Percentiles rank a stretch among this genome's conserved stretches.
These are phyloP conservation scores for Aspergillus novoparasiticus DNA, from an alignment of 2,329 filamentous ascomycete genomes.

Conservation along the genomic window DNA sequence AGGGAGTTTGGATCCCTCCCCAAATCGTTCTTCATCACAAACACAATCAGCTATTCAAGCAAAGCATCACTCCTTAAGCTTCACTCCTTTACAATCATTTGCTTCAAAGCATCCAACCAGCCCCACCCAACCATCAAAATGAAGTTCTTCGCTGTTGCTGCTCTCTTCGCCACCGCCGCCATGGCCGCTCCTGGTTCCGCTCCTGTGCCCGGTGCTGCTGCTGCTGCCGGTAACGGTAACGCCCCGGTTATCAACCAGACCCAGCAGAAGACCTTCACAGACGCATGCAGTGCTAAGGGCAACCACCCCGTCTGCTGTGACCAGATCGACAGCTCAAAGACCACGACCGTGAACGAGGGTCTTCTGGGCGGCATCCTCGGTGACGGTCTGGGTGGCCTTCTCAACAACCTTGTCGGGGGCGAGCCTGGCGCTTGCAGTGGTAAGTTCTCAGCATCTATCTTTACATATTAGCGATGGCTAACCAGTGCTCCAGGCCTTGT, in stretches of 20 bases:
- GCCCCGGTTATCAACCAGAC: not conserved
- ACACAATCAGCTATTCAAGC: constrained; percentile 6
- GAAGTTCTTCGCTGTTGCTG: constrained; percentile 30
- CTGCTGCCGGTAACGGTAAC: not conserved
- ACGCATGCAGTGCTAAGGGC: not conserved
- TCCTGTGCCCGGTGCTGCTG: not conserved
- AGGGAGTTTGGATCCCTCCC: constrained; percentile 7
- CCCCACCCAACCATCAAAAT: constrained; percentile 23
- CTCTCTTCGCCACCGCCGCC: constrained; percentile 28
- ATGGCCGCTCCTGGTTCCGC: constrained; percentile 14
- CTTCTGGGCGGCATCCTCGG: not conserved
- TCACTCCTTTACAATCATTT: constrained; percentile 5
- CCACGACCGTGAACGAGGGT: not conserved
- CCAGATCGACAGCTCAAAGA: not conserved
- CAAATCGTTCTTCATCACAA: constrained; percentile 9
- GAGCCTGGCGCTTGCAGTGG: not conserved
- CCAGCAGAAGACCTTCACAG: not conserved
- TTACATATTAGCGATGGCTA: not conserved
- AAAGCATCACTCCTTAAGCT: not conserved
- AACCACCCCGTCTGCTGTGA: not conserved
- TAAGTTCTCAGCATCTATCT: not conserved
- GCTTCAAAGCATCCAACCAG: not conserved
- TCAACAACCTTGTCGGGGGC: not conserved
- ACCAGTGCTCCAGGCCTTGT: not conserved
- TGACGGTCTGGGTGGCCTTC: not conserved